Evolutionary conservation across 2,329 filamentous ascomycete genomes (phyloP).

Genomic region (Penicillium polonicum): DNA sequence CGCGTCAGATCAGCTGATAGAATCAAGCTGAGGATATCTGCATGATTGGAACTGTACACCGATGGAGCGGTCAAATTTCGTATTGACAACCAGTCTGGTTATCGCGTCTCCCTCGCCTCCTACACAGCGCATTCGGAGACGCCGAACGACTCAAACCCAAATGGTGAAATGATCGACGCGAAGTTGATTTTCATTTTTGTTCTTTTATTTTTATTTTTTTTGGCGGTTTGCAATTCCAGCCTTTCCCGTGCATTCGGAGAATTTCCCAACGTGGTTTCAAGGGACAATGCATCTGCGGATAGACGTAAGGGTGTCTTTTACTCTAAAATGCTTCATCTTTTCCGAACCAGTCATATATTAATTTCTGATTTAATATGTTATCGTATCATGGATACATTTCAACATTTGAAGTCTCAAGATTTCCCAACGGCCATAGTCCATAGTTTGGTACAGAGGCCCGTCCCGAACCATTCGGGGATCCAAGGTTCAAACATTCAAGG

Average conservation of each 20-base stretch:
- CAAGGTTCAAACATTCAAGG: not conserved
- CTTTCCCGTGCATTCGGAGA: conserved; percentile 18
- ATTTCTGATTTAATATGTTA: not conserved
- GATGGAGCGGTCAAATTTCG: not conserved
- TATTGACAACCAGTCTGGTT: conserved; percentile 11
- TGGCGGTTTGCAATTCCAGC: not conserved
- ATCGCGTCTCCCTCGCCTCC: conserved; percentile 22
- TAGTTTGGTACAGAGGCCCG: conserved; percentile 33
- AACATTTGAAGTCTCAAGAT: not conserved
- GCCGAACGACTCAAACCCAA: conserved; percentile 12
- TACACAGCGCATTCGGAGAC: conserved; percentile 26
- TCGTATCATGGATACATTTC: not conserved
- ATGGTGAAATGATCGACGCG: not conserved
- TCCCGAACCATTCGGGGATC: conserved; percentile 22
- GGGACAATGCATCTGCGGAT: conserved; percentile 7
- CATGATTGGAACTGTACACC: not conserved
- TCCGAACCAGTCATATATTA: not conserved
- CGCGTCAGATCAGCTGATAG: not conserved
- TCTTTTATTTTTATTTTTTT: conserved; percentile 5
- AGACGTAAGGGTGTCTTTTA: conserved; percentile 1
- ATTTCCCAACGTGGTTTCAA: conserved; percentile 19
- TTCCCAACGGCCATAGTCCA: conserved; percentile 20
- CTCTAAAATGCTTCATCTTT: not conserved
- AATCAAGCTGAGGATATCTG: conserved; percentile 17
- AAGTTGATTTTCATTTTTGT: not conserved